Base-by-base conservation (phyloP, 148 eudicot species). In the Talinum fruticosum region DNA sequence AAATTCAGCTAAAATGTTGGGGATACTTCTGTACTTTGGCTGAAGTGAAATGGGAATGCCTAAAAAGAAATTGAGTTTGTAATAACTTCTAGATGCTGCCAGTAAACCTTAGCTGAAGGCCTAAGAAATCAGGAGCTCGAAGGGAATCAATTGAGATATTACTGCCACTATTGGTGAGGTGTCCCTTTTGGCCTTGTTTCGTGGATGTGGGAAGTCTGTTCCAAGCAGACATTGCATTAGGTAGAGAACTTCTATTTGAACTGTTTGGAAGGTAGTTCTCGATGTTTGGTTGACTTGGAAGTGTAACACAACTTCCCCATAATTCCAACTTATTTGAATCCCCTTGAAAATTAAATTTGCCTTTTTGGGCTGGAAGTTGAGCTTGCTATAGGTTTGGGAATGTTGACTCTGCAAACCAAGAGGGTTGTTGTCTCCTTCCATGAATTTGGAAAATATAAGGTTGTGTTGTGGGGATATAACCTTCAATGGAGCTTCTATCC, bases 211-310 rank as follows among this genome's bases (percentile, higher is more conserved):
- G 29, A 49, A 24, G 74, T 19, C 8, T 34, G 45, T 69, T 61
- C n/a, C 5, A 51, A 62, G 71, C 36, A 49, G 26, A 71, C 47
- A 24, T 75, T 34, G 62, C 57, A 54, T 69, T 15, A 59, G 21
- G 23, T 15, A 12, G 41, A 54, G 69, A 75, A 51, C 29, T 24
- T 41, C 13, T 37, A 44, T 32, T 8, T 75, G 49, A 64, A 57
- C 57, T 70, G 18, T 21, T 19, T 34, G 29, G 47, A 45, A 41
- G n/a, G 10, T 67, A 32, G 16, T 37, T 33, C 12, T 38, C 5
- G 59, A 41, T 67, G 74, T 30, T 69, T 73, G 30, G 77, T 79
- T 67, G 24, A 76, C 73, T 73, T 26, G 16, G 45, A 28, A 67
- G 21, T 23, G 19, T 26, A 26, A 51, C 36, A 2, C 72, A 28